These are phyloP conservation scores for Mrakia blollopis DNA, from an alignment of 768 basidiomycete species.

Conservation along the genomic window DNA sequence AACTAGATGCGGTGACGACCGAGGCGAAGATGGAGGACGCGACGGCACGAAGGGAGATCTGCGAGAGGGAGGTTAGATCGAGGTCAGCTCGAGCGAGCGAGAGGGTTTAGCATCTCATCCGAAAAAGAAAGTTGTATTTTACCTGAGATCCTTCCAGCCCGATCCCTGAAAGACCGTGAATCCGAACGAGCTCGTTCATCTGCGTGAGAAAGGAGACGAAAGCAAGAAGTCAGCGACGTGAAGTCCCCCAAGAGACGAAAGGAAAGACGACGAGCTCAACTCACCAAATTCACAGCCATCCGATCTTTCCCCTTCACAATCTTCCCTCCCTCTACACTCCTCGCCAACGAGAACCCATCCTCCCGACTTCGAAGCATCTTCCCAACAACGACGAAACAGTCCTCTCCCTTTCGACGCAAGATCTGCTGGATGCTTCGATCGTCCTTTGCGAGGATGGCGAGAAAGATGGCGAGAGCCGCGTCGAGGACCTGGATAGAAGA, in stretches of 20 bases:
- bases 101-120: no score
- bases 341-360: constrained; percentile 16
- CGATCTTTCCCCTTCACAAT: neutral
- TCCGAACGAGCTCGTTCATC: constrained; percentile 5
- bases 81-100: neutral
- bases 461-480: constrained; percentile 25
- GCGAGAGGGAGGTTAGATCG: neutral
- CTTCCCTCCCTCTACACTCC: neutral
- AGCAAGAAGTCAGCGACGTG: neutral
- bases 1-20: neutral
- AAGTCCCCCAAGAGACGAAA: neutral
- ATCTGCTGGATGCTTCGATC: constrained; percentile 12
- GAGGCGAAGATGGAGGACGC: constrained; percentile 10
- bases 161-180: neutral
- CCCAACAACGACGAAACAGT: constrained; percentile 21
- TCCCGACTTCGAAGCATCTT: neutral
- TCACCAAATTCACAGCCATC: constrained; percentile 8
- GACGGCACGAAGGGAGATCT: constrained; percentile 7
- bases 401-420: neutral
- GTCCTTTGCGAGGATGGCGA: constrained; percentile 26
- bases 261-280: neutral
- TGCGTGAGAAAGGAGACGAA: neutral
- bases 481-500: constrained; percentile 23
- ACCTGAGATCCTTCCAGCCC: neutral
- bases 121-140: no score